These are phyloP conservation scores for Apiospora phragmitis DNA, from an alignment of 2,329 filamentous ascomycete species.

Conservation along the genomic window DNA sequence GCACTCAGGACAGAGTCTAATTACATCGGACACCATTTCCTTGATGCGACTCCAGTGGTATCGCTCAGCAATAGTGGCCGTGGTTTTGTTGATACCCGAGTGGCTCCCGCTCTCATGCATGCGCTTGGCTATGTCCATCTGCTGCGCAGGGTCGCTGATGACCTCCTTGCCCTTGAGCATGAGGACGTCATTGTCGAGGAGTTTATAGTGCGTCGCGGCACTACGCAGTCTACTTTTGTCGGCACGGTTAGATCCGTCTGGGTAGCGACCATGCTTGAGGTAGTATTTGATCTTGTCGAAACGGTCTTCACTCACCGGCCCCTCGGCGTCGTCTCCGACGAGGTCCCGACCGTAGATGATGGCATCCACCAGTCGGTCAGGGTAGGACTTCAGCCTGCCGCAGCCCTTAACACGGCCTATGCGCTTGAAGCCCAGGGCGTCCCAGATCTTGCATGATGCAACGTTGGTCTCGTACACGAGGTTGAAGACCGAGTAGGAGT, in stretches of 20 bases:
- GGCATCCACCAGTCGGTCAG: slow-evolving; percentile 69
- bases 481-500: slow-evolving; percentile 92
- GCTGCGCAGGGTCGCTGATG: slow-evolving; percentile 82
- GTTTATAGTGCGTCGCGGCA: slow-evolving; percentile 93
- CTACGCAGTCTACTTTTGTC: slow-evolving; percentile 94
- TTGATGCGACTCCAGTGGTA: slow-evolving; percentile 99
- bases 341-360: slow-evolving; percentile 76
- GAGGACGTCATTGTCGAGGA: slow-evolving; percentile 74
- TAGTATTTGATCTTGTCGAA: slow-evolving; percentile 99
- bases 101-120: slow-evolving; percentile 73
- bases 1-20: slow-evolving; percentile 87
- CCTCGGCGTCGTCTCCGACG: slow-evolving; percentile 50
- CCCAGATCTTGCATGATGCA: slow-evolving; percentile 88
- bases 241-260: slow-evolving; percentile 86
- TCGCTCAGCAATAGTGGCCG: slow-evolving; percentile 86
- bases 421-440: slow-evolving; percentile 87
- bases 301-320: slow-evolving; percentile 89
- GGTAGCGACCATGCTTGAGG: slow-evolving; percentile 91
- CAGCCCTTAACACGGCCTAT: slow-evolving; percentile 79
- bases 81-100: slow-evolving; percentile 97
- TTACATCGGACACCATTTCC: slow-evolving; percentile 92
- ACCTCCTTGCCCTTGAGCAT: slow-evolving; percentile 99
- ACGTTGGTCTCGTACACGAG: slow-evolving; percentile 93
- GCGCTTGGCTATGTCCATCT: slow-evolving; percentile 83
- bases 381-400: slow-evolving; percentile 68